phyloP scores from a whole-genome alignment of 305 asterid genomes.

The Coffea humblotiana region DNA sequence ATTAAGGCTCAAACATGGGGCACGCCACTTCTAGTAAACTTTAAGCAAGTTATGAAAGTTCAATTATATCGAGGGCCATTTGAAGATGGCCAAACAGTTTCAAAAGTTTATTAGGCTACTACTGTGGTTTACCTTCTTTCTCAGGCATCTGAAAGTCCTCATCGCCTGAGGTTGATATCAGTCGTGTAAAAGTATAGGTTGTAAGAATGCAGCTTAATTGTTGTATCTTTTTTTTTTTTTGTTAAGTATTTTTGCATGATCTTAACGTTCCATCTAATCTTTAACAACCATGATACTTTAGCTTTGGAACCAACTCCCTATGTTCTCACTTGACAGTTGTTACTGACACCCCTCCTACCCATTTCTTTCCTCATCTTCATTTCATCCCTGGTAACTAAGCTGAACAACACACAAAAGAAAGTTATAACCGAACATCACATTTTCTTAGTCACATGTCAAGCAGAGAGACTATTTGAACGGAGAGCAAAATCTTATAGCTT shows the following conservation, averaged over 20 bases:
- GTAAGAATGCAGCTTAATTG: no score
- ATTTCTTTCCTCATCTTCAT: background rate
- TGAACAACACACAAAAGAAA: background rate
- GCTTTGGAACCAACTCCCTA: background rate
- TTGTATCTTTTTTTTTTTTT: no score
- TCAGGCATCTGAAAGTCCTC: background rate
- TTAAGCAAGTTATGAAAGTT: background rate
- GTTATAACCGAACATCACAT: background rate
- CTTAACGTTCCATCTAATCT: background rate
- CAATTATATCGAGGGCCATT: background rate
- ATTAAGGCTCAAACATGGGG: background rate
- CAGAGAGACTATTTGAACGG: background rate
- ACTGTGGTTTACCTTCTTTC: background rate
- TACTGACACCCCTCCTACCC: background rate
- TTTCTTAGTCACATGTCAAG: background rate
- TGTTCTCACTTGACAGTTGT: background rate
- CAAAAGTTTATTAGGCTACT: background rate
- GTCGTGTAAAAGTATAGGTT: background rate
- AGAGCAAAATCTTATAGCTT: background rate
- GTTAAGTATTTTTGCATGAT: no score
- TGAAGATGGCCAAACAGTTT: background rate
- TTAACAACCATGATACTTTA: background rate
- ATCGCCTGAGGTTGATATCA: no score
- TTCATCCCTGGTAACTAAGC: background rate
- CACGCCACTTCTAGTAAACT: background rate